phyloP scores from a whole-genome alignment of 176 grass and related monocot genomes.

The Oryza meridionalis region DNA sequence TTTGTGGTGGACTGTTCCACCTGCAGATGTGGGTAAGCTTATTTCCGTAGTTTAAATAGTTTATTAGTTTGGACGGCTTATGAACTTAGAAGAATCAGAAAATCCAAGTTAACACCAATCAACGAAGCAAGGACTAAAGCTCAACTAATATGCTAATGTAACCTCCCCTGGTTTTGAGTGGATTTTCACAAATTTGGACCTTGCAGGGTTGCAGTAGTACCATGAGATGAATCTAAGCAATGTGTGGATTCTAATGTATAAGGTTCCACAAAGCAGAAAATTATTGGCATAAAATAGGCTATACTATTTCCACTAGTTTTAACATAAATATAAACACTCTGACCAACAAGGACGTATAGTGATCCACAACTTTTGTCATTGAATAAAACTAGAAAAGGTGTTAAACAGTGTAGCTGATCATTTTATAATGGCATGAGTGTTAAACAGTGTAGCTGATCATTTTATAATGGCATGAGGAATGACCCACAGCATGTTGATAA shows the following conservation, averaged over 20 bases:
- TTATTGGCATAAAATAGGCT: slow-evolving; percentile 2
- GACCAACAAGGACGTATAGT: not conserved
- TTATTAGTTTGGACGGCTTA: slow-evolving; percentile 7
- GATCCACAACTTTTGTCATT: not conserved
- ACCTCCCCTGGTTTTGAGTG: not conserved
- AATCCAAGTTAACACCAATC: not conserved
- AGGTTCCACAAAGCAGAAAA: not conserved
- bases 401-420: not conserved
- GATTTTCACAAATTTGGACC: slow-evolving; percentile 14
- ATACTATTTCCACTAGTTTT: not conserved
- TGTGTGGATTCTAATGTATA: not conserved
- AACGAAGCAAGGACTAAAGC: not conserved
- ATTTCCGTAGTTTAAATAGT: slow-evolving; percentile 13
- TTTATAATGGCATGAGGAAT: not conserved
- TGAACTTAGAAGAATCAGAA: slow-evolving; percentile 17
- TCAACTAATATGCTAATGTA: slow-evolving; percentile 9
- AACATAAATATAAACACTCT: not conserved
- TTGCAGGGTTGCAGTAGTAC: not conserved
- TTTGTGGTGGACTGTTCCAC: not conserved
- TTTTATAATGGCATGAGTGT: not conserved
- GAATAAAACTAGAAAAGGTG: not conserved
- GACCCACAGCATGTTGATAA: not conserved
- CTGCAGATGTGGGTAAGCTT: not conserved
- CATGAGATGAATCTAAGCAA: not conserved
- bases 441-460: slow-evolving; percentile 7